These are phyloP conservation scores for Amaranthus hypochondriacus DNA, from an alignment of 148 eudicot genomes.

Conservation along the genomic window DNA sequence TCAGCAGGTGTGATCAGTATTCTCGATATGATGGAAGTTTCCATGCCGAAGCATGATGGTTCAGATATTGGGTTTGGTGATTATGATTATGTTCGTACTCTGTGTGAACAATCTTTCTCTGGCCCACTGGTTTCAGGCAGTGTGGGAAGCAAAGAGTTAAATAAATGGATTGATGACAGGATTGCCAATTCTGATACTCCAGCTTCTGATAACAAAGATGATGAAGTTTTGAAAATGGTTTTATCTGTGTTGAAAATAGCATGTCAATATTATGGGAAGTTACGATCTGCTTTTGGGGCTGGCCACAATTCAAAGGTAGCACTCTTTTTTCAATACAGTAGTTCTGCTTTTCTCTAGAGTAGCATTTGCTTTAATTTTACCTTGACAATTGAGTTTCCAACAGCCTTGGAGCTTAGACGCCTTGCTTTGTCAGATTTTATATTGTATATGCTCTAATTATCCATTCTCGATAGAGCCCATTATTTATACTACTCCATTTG, in stretches of 20 bases:
- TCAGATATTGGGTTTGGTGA: constrained; percentile 32
- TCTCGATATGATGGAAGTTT: constrained; percentile 59
- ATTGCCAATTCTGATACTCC: constrained; percentile 34
- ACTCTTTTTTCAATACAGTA: neutral
- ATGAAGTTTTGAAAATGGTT: constrained; percentile 50
- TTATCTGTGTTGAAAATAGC: constrained; percentile 74
- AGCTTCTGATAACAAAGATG: constrained; percentile 35
- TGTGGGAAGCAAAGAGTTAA: constrained; percentile 66
- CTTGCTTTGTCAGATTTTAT: neutral
- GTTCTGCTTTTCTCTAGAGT: neutral
- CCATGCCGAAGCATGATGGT: constrained; percentile 30
- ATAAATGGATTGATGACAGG: constrained; percentile 83
- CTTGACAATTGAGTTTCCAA: neutral
- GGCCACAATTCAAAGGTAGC: constrained; percentile 26
- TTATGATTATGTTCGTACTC: constrained; percentile 45
- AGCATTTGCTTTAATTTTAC: neutral
- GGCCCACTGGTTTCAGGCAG: constrained; percentile 77
- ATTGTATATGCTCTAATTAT: too few species aligned
- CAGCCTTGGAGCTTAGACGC: neutral
- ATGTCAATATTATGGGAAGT: constrained; percentile 73
- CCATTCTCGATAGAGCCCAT: too few species aligned
- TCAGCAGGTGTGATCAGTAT: constrained; percentile 54
- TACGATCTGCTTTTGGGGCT: constrained; percentile 69
- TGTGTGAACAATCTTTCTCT: constrained; percentile 53
- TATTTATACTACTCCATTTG: neutral